Evolutionary conservation across 2,329 filamentous ascomycete species (phyloP), one percentile per base, ranked within the genome.

Genomic region (Alternaria panax): DNA sequence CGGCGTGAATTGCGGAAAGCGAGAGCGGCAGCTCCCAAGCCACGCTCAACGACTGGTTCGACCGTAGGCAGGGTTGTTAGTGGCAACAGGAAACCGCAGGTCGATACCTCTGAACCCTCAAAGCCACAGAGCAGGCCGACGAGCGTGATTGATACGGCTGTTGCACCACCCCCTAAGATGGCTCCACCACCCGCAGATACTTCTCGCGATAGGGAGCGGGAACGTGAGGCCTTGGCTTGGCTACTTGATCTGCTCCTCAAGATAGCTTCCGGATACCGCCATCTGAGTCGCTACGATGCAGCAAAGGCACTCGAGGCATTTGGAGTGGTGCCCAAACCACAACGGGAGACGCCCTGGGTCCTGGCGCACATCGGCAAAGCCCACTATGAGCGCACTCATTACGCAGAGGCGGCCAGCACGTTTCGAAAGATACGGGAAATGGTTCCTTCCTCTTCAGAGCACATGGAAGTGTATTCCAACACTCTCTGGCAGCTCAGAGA

Each of bases 391-490:
- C 92, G 94, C 75, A 90, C 91, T 9, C 87, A 90, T 66, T 97
- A 98, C 74, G 82, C 84, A 2, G 92, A 97, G 64, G 92, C 95
- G 3, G 94, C 97, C 75, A 92, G 91, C 65, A 91, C 89, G 71
- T 99, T 97, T 77, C 85, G 88, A 58, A 88, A 89, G 56, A 87
- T 99, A 66, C 89, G 92, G 51, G 86, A 90, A 30, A 84, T 95
- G 67, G 89, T 92, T 12, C 94, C 94, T 1, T 91, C 92, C 1
- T 88, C 92, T 4, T 84, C 96, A 43, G 91, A 96, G 74, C 93
- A 97, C 73, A 97, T 98, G 93, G 95, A 99, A 75, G 89, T 98
- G 34, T 99, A 97, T 79, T 98, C 94, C 14, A 99, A 95, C 0
- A 90, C 96, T n/a, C 85, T 99, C n/a, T 99, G 96, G 95, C 93